Percentiles rank a stretch among this genome's conserved stretches.
phyloP scores from a whole-genome alignment of 257 asterid species.

The Nicotiana attenuata region DNA sequence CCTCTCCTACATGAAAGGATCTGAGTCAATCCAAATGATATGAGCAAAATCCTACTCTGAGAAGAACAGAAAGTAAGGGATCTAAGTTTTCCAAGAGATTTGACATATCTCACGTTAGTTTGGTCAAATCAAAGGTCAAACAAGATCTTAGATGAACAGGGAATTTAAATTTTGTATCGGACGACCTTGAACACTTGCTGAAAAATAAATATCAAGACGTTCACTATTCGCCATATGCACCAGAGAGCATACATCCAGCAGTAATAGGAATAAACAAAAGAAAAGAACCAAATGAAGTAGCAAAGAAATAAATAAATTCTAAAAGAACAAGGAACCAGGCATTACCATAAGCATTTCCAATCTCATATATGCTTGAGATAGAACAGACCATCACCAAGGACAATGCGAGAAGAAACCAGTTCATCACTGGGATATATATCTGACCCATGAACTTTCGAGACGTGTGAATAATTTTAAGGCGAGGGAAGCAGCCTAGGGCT shows the following conservation, averaged over 20 bases:
- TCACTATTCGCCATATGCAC: not conserved
- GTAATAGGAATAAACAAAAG: not conserved
- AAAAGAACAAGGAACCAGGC: conserved; percentile 12
- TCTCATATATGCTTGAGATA: conserved; percentile 83
- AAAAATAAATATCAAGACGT: not conserved
- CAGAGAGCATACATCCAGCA: not conserved
- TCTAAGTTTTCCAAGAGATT: not conserved
- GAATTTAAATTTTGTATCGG: not conserved
- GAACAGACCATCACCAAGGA: conserved; percentile 78
- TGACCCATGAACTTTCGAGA: conserved; percentile 96
- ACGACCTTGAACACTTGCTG: not conserved
- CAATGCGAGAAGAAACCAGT: conserved; percentile 79
- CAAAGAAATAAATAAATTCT: not conserved
- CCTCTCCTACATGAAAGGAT: not conserved
- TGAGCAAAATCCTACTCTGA: not conserved
- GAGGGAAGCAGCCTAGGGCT: conserved; percentile 96
- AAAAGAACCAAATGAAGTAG: not conserved
- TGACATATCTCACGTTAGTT: not conserved
- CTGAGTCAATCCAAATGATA: not conserved
- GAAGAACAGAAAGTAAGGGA: not conserved
- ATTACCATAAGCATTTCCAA: conserved; percentile 99
- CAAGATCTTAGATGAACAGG: not conserved
- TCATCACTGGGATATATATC: conserved; percentile 94
- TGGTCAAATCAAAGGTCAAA: not conserved
- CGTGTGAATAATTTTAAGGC: conserved; percentile 89